Evolutionary conservation across 1,139 yeast species (phyloP).

Genomic region (Torulaspora pretoriensis): DNA sequence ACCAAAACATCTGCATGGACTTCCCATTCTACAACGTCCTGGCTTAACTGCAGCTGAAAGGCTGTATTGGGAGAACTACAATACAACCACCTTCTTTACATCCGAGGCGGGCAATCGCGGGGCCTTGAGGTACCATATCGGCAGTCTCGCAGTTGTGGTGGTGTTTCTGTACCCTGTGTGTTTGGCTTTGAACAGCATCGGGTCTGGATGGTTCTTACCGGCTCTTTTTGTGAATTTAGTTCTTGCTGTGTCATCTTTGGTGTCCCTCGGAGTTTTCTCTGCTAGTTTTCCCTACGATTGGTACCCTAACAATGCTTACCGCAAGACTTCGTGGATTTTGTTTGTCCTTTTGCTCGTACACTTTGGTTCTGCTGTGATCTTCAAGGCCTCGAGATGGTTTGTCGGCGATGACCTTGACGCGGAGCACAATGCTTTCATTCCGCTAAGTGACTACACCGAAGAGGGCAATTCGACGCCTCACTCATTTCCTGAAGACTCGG

Average conservation of each 20-base stretch:
- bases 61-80: constrained; percentile 72
- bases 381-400: constrained; percentile 43
- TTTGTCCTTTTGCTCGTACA: constrained; percentile 52
- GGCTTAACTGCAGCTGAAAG: constrained; percentile 67
- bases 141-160: constrained; percentile 45
- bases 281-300: constrained; percentile 53
- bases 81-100: constrained; percentile 74
- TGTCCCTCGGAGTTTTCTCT: constrained; percentile 58
- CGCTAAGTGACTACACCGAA: constrained; percentile 11
- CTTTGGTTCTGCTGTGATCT: constrained; percentile 48
- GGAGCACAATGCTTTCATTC: constrained; percentile 13
- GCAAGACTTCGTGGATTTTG: constrained; percentile 59
- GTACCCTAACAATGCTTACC: constrained; percentile 75
- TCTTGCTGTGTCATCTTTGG: constrained; percentile 47
- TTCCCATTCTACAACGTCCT: constrained; percentile 64
- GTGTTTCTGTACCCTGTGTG: constrained; percentile 65
- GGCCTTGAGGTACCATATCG: constrained; percentile 57
- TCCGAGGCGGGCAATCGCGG: constrained; percentile 45
- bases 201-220: constrained; percentile 56
- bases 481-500: constrained; percentile 10
- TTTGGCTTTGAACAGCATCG: constrained; percentile 58
- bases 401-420: constrained; percentile 31
- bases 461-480: constrained; percentile 13
- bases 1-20: constrained; percentile 58
- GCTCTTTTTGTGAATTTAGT: constrained; percentile 50